Conservation (phyloP, 2,329 filamentous ascomycete genomes). For the Botryotinia calthae region DNA sequence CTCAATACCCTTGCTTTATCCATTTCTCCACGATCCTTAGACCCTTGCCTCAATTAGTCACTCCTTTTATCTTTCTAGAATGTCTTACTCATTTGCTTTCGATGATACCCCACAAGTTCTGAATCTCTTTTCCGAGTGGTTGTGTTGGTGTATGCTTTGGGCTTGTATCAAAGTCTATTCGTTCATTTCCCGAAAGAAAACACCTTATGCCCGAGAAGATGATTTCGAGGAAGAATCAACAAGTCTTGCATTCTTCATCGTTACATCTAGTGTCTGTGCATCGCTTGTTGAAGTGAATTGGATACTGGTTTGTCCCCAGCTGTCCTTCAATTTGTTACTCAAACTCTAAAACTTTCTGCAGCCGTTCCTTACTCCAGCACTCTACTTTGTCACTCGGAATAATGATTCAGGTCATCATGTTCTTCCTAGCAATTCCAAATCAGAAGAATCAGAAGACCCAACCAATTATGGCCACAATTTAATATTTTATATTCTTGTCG, state of each 20-base stretch:
- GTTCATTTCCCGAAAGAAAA: slow-evolving; percentile 1
- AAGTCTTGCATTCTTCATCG: slow-evolving; percentile 18
- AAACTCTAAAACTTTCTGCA: not conserved
- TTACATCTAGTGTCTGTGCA: slow-evolving; percentile 16
- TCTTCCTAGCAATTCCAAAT: not conserved
- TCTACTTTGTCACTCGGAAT: slow-evolving; percentile 15
- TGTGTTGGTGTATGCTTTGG: slow-evolving; percentile 18
- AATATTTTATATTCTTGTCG: slow-evolving; percentile 17
- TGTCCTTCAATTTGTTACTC: not conserved
- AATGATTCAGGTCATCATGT: not conserved
- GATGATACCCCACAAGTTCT: slow-evolving; percentile 5
- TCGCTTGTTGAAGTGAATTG: slow-evolving; percentile 17
- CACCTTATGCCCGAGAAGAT: not conserved
- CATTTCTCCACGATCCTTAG: not conserved
- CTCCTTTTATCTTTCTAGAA: slow-evolving; percentile 15
- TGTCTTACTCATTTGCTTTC: slow-evolving; percentile 2
- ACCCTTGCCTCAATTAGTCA: not conserved
- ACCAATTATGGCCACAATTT: slow-evolving; percentile 2
- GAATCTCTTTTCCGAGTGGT: slow-evolving; percentile 16
- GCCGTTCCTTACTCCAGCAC: slow-evolving; percentile 19
- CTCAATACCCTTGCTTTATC: slow-evolving; percentile 1
- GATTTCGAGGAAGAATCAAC: slow-evolving; percentile 7
- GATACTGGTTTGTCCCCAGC: slow-evolving; percentile 16
- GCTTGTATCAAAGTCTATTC: slow-evolving; percentile 18
- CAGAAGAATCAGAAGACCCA: not conserved